Evolutionary conservation across 2,329 filamentous ascomycete genomes (phyloP), one percentile per base, ranked within the genome.

Genomic region (Fusarium transvaalense): DNA sequence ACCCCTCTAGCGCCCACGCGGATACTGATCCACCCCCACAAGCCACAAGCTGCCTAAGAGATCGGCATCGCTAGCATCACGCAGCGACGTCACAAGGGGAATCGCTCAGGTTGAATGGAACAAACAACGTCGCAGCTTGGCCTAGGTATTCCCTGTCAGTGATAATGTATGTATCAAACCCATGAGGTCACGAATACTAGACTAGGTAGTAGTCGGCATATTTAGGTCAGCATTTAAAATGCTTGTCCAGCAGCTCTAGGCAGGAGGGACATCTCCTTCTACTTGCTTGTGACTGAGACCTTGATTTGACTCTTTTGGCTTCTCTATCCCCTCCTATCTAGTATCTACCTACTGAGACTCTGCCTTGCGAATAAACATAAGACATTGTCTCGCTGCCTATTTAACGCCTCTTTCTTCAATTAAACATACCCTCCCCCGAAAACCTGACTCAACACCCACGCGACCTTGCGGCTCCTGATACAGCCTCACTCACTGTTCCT

Each of bases 11-110:
- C 54, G 55, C 62, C 62, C 64, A 67, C 52, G 53, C 37, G 57
- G 66, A 25, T 63, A 51, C 10, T 31, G 45, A 41, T 52, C 66
- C 66, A 66, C 57, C 66, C 61, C 66, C 66, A 51, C 61, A 66
- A 58, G 29, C 23, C 47, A 38, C 25, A 38, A 27, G 32, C 29
- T 32, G 9, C 39, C 35, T 31, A n/a, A 48, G n/a, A 41, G 66
- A 68, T 68, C 65, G 52, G 41, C 61, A 55, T 64, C 38, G 55
- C 61, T 61, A 59, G 50, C 58, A 73, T 74, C 72, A 74, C 71
- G 72, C 60, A 61, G 50, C 67, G 55, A 69, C 54, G 66, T 74
- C 72, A 74, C 68, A 59, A 64, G 63, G 52, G 34, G 41, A 63
- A 32, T 37, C 46, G 37, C 61, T 51, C 59, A 64, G 29, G 27